Evolutionary conservation across 768 basidiomycete species (phyloP).

Genomic region (Leccinum broughii): DNA sequence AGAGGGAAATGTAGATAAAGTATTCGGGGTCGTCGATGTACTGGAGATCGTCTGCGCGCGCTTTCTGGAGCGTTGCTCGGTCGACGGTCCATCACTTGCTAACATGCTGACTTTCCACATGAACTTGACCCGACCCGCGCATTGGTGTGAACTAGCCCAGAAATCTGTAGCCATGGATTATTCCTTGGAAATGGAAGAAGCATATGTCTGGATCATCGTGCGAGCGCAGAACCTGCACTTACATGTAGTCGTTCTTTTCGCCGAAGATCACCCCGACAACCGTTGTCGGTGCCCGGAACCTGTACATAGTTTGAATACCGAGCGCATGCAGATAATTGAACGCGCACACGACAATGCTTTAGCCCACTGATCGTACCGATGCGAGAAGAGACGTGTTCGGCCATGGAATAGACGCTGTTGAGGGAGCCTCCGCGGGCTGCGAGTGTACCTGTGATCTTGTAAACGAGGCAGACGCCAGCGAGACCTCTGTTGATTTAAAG

Average conservation of each 20-base stretch:
- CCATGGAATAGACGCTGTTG: constrained; percentile 64
- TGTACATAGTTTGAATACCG: constrained; percentile 25
- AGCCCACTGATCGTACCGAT: constrained; percentile 84
- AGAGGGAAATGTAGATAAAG: constrained; percentile 81
- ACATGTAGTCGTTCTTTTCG: constrained; percentile 54
- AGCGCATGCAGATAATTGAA: neutral
- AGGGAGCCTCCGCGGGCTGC: constrained; percentile 69
- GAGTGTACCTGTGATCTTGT: constrained; percentile 88
- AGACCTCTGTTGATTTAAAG: constrained; percentile 55
- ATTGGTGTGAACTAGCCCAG: constrained; percentile 92
- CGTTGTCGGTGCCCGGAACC: constrained; percentile 71
- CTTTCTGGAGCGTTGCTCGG: constrained; percentile 67
- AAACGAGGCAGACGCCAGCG: constrained; percentile 79
- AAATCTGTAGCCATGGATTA: constrained; percentile 81
- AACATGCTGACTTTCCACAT: constrained; percentile 14
- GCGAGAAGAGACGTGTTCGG: constrained; percentile 63
- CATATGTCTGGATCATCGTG: neutral
- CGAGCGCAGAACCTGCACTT: constrained; percentile 11
- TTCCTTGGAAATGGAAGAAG: constrained; percentile 23
- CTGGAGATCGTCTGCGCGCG: constrained; percentile 74
- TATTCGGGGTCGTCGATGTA: constrained; percentile 79
- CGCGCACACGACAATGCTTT: constrained; percentile 80
- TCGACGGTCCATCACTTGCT: constrained; percentile 95
- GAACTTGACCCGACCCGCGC: constrained; percentile 29
- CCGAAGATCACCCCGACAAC: constrained; percentile 60